These are phyloP conservation scores for Dicorynia guianensis DNA, from an alignment of 306 rosid genomes.

Conservation along the genomic window DNA sequence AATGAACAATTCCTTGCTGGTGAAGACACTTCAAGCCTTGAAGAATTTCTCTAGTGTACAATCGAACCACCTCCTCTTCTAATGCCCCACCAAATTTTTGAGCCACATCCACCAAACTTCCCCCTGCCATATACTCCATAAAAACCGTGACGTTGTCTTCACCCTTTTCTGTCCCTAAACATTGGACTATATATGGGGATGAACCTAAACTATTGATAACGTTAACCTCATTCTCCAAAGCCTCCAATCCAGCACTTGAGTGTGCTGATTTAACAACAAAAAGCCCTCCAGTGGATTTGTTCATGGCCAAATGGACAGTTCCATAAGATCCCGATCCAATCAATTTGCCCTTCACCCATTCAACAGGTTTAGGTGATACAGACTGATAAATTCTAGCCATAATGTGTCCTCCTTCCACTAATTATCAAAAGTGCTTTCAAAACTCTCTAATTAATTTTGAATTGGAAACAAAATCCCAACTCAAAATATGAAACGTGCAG, in stretches of 20 bases:
- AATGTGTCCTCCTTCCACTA: background rate
- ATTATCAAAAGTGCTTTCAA: background rate
- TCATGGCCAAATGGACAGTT: conserved; percentile 69
- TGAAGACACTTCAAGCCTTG: conserved; percentile 58
- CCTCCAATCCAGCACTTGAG: conserved; percentile 38
- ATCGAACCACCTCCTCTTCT: conserved; percentile 59
- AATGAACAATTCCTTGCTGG: conserved; percentile 56
- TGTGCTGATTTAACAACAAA: conserved; percentile 67
- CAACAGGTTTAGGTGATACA: conserved; percentile 32
- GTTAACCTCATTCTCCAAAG: conserved; percentile 55
- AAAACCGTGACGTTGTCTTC: conserved; percentile 48
- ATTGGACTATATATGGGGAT: conserved; percentile 55
- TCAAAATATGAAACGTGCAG: background rate
- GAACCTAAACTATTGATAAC: conserved; percentile 48
- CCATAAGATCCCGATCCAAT: conserved; percentile 71
- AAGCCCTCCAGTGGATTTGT: conserved; percentile 57
- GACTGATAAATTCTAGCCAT: conserved; percentile 41
- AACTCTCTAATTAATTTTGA: background rate
- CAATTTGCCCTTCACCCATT: conserved; percentile 68
- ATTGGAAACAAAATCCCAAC: conserved; percentile 34
- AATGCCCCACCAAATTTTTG: conserved; percentile 65
- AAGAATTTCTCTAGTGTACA: conserved; percentile 66
- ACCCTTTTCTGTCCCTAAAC: conserved; percentile 54
- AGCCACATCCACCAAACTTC: conserved; percentile 64
- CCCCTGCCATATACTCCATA: conserved; percentile 75